phyloP scores from a whole-genome alignment of 176 grass and related monocot genomes.

The Zea mays region DNA sequence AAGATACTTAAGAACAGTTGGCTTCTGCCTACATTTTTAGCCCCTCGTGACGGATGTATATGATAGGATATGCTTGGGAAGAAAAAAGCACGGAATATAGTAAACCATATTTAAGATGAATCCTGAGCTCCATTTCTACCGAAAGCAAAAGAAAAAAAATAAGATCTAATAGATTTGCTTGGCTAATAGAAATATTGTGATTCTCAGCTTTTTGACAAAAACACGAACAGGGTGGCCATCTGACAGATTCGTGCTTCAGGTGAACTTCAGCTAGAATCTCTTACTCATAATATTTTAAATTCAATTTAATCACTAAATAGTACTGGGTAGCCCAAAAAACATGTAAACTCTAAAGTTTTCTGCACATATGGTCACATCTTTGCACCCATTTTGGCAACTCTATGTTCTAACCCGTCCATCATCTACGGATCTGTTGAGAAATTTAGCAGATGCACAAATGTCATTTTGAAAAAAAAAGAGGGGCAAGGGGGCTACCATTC shows the following conservation, averaged over 20 bases:
- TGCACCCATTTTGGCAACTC: neutral
- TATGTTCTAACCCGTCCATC: neutral
- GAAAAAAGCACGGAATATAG: neutral
- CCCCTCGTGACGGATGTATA: neutral
- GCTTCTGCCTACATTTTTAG: neutral
- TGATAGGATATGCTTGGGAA: neutral
- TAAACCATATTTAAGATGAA: neutral
- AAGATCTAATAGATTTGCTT: neutral
- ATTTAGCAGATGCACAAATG: neutral
- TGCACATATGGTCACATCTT: neutral
- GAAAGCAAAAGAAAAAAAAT: neutral
- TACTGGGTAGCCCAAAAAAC: conserved; percentile 10
- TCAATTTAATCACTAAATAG: conserved; percentile 19
- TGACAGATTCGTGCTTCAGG: neutral
- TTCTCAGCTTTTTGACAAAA: neutral
- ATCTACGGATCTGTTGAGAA: neutral
- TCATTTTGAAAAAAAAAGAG: neutral
- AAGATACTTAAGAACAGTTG: neutral
- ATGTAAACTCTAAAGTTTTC: neutral
- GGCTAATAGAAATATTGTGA: neutral
- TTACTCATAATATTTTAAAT: neutral
- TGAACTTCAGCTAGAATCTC: neutral
- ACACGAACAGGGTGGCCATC: neutral
- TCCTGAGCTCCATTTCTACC: neutral
- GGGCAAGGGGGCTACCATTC: neutral